Evolutionary conservation across 2,329 filamentous ascomycete genomes (phyloP).

Genomic region (Pezicula rhizophila): DNA sequence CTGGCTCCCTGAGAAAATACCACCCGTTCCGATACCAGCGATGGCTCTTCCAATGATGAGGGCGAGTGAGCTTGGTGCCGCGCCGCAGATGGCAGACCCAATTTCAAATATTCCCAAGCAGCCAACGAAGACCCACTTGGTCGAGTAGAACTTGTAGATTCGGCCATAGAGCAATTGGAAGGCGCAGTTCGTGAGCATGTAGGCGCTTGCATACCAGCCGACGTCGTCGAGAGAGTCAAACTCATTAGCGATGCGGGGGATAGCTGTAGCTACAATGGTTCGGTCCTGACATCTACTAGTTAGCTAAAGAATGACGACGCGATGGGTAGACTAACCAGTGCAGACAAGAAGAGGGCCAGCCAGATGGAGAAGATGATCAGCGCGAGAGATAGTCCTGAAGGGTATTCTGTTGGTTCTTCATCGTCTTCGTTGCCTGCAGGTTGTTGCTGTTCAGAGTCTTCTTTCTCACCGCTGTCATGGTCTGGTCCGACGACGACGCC

Average conservation of each 20-base stretch:
- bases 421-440: no score
- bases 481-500: no score
- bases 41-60: slow-evolving; percentile 22
- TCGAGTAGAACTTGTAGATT: slow-evolving; percentile 15
- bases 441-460: no score
- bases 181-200: slow-evolving; percentile 26
- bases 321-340: no score
- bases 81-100: slow-evolving; percentile 19
- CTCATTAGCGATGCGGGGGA: slow-evolving; percentile 28
- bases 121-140: slow-evolving; percentile 10
- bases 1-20: slow-evolving; percentile 19
- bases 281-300: no score
- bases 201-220: slow-evolving; percentile 29
- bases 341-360: no score
- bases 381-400: no score
- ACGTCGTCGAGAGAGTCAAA: slow-evolving; percentile 29
- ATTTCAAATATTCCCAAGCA: slow-evolving; percentile 22
- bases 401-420: no score
- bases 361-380: no score
- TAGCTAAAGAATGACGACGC: no score
- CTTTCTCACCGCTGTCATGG: no score
- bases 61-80: slow-evolving; percentile 17
- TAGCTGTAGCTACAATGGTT: slow-evolving; percentile 25
- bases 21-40: slow-evolving; percentile 4
- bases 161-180: slow-evolving; percentile 7